Percentiles rank a stretch among this genome's conserved stretches.
Evolutionary conservation across 257 asterid species (phyloP).

Genomic region (Thymus mandschuricus): DNA sequence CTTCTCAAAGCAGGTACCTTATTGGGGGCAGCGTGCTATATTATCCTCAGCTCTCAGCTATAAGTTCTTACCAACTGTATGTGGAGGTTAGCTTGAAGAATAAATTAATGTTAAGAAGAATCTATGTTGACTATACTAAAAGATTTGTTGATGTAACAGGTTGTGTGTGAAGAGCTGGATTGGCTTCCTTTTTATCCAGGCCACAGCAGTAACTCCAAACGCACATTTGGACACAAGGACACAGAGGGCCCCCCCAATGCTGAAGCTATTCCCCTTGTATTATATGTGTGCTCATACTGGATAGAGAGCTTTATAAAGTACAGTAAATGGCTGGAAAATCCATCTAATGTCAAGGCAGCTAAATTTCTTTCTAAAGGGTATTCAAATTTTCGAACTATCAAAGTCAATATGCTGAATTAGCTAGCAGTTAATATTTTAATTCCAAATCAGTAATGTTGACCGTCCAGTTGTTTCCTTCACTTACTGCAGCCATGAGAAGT

Average conservation of each 20-base stretch:
- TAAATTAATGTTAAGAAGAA: constrained; percentile 25
- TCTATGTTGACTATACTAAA: constrained; percentile 34
- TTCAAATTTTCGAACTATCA: constrained; percentile 27
- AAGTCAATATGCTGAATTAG: constrained; percentile 21
- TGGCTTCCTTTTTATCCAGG: constrained; percentile 99
- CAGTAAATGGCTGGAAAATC: constrained; percentile 90
- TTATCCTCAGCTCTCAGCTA: constrained; percentile 96
- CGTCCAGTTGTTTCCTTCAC: constrained; percentile 29
- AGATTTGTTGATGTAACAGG: constrained; percentile 52
- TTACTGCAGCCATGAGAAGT: constrained; percentile 73
- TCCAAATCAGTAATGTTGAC: constrained; percentile 16
- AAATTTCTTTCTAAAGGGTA: constrained; percentile 93
- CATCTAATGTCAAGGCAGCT: constrained; percentile 88
- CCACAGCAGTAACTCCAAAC: constrained; percentile 49
- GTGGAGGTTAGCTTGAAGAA: constrained; percentile 88
- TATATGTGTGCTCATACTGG: constrained; percentile 94
- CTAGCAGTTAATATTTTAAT: not conserved
- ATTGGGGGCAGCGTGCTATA: constrained; percentile 94
- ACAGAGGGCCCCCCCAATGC: constrained; percentile 63
- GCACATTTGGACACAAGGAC: constrained; percentile 56
- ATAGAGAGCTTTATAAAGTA: constrained; percentile 86
- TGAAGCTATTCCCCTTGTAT: constrained; percentile 75
- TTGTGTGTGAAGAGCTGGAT: constrained; percentile 97
- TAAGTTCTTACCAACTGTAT: constrained; percentile 97
- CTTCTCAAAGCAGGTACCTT: constrained; percentile 65